phyloP scores from a whole-genome alignment of 768 basidiomycete genomes.

The Leccinum rimulosum region DNA sequence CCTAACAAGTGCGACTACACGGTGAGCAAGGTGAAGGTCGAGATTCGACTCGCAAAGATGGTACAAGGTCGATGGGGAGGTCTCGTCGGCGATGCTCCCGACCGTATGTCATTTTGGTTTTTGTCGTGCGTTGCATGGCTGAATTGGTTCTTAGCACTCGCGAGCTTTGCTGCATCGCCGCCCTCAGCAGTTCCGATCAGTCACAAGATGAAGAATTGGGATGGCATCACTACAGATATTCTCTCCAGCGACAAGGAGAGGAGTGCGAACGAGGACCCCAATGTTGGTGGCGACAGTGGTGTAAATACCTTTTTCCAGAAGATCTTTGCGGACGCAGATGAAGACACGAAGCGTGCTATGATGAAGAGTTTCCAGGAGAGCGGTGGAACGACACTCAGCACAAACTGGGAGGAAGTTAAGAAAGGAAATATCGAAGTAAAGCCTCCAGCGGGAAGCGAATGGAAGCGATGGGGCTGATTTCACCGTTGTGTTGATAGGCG shows the following conservation, averaged over 20 bases:
- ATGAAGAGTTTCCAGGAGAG: slow-evolving; percentile 97
- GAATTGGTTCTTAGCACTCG: slow-evolving; percentile 14
- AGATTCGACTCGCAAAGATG: slow-evolving; percentile 74
- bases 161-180: slow-evolving; percentile 32
- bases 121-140: background rate
- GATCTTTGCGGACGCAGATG: slow-evolving; percentile 87
- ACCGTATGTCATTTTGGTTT: slow-evolving; percentile 49
- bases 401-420: slow-evolving; percentile 90
- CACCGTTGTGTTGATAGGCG: background rate
- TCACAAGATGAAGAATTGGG: slow-evolving; percentile 81
- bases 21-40: slow-evolving; percentile 86
- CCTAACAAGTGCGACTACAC: slow-evolving; percentile 57
- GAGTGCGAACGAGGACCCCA: slow-evolving; percentile 74
- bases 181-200: slow-evolving; percentile 33
- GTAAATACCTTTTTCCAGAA: slow-evolving; percentile 90
- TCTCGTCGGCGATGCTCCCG: slow-evolving; percentile 72
- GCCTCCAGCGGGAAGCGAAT: slow-evolving; percentile 82
- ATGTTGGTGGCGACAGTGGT: slow-evolving; percentile 83
- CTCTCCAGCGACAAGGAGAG: slow-evolving; percentile 68
- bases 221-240: slow-evolving; percentile 69
- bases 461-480: slow-evolving; percentile 68
- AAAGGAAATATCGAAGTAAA: slow-evolving; percentile 70
- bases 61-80: slow-evolving; percentile 68
- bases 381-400: slow-evolving; percentile 92
- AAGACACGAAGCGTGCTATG: slow-evolving; percentile 92